Conservation (phyloP, 169 alveolate species). For the Theileria annulata region DNA sequence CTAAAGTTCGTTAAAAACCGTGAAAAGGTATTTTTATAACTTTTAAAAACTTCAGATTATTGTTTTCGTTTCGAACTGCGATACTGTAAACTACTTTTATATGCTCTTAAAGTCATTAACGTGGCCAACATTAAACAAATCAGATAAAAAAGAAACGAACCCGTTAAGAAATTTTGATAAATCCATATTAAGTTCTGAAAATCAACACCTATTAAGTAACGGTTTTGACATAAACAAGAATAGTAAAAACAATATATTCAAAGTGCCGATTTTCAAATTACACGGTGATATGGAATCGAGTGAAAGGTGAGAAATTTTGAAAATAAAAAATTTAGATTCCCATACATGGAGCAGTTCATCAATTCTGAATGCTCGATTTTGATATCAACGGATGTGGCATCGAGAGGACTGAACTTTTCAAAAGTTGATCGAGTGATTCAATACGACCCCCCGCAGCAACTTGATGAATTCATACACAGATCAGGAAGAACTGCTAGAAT, state of each 20-base stretch:
- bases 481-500: slow-evolving; percentile 94
- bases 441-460: slow-evolving; percentile 90
- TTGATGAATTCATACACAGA: slow-evolving; percentile 93
- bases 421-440: slow-evolving; percentile 88
- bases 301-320: slow-evolving; percentile 43
- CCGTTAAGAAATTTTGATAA: neutral
- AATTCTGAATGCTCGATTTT: slow-evolving; percentile 65
- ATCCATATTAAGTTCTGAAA: neutral
- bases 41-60: slow-evolving; percentile 34
- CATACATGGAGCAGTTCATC: slow-evolving; percentile 64
- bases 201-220: slow-evolving; percentile 23
- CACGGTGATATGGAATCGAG: slow-evolving; percentile 74
- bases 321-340: slow-evolving; percentile 30
- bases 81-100: slow-evolving; percentile 65
- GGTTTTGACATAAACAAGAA: slow-evolving; percentile 17
- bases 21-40: slow-evolving; percentile 50
- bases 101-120: slow-evolving; percentile 50
- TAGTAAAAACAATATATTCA: neutral
- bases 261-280: slow-evolving; percentile 62
- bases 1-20: slow-evolving; percentile 29
- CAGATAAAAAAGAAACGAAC: slow-evolving; percentile 24
- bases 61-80: slow-evolving; percentile 73
- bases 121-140: slow-evolving; percentile 70
- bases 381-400: slow-evolving; percentile 93
- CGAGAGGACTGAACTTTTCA: slow-evolving; percentile 92